Evolutionary conservation across 345 rosid genomes (phyloP).

Genomic region (Garcia nutans): DNA sequence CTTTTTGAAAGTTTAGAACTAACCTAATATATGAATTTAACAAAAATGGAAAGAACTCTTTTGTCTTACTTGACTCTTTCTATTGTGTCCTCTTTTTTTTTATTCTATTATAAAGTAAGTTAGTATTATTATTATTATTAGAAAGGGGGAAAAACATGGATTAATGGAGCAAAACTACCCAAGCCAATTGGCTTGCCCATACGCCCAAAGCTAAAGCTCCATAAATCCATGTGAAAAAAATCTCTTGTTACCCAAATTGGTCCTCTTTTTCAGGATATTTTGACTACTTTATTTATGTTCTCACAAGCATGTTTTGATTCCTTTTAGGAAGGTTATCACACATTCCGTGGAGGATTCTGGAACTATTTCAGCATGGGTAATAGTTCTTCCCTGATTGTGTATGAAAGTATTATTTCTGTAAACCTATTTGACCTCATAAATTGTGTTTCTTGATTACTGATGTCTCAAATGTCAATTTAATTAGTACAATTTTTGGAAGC

Average conservation of each 20-base stretch:
- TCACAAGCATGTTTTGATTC: neutral
- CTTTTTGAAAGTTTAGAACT: too few relatives aligned
- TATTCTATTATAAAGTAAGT: too few relatives aligned
- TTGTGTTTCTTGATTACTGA: neutral
- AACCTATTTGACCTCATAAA: neutral
- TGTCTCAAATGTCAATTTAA: neutral
- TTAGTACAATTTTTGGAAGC: neutral
- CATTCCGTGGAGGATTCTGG: conserved; percentile 98
- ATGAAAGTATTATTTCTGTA: neutral
- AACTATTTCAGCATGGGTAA: conserved; percentile 96
- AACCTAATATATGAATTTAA: too few relatives aligned
- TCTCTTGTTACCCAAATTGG: too few relatives aligned
- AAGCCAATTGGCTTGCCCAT: too few relatives aligned
- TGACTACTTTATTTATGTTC: neutral
- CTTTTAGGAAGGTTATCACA: conserved; percentile 77
- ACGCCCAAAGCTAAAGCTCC: too few relatives aligned
- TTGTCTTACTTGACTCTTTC: neutral
- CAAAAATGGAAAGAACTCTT: neutral
- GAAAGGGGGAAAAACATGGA: too few relatives aligned
- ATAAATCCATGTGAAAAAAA: too few relatives aligned
- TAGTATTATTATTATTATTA: too few relatives aligned
- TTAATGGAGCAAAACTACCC: too few relatives aligned
- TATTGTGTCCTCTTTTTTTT: too few relatives aligned
- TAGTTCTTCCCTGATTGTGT: conserved; percentile 19
- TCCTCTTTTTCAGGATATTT: neutral